Evolutionary conservation across 768 basidiomycete species (phyloP), one percentile per base, ranked within the genome.

Genomic region (Thelephora aurantiotincta): DNA sequence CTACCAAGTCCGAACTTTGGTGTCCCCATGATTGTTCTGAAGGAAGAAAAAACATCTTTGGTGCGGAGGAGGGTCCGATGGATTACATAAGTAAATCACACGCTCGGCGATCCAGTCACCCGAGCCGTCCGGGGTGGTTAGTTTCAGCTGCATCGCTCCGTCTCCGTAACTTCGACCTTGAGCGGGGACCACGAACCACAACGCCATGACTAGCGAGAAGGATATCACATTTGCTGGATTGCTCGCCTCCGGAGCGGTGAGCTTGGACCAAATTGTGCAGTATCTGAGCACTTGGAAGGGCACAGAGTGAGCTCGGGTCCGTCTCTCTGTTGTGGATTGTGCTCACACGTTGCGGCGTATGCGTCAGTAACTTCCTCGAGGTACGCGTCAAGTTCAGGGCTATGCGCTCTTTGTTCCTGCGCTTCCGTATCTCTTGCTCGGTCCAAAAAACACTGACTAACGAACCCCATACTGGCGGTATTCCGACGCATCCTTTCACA

Each of bases 1-100:
- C 66, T 62, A 66, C 81, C 85, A 61, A 73, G 87, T 75, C 82
- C 87, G 87, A 90, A 89, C 87, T 90, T 85, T 84, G 75, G 61
- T 78, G 86, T 89, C 84, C 79, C 73, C 84, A 73, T 51, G 58
- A 68, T 83, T 82, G 80, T 85, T 85, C 78, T 46, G 58, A 60
- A 57, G 53, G 58, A 55, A 57, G 48, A 30, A 30, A 5, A 55
- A 57, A 49, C 26, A 4, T 4, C 26, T 4, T 30, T 30, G 9
- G 26, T 30, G 26, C 26, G 9, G 9, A n/a, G n/a, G n/a, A n/a
- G n/a, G n/a, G n/a, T n/a, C n/a, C 52, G 46, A 16, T 11, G 13
- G 14, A n/a, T 68, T 71, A 71, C 48, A 57, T 73, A 68, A 75
- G 49, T 41, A 33, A 22, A 57, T 73, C 73, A 51, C 71, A 71